Conservation (phyloP, 805 yeast genomes). For the Candida montana region DNA sequence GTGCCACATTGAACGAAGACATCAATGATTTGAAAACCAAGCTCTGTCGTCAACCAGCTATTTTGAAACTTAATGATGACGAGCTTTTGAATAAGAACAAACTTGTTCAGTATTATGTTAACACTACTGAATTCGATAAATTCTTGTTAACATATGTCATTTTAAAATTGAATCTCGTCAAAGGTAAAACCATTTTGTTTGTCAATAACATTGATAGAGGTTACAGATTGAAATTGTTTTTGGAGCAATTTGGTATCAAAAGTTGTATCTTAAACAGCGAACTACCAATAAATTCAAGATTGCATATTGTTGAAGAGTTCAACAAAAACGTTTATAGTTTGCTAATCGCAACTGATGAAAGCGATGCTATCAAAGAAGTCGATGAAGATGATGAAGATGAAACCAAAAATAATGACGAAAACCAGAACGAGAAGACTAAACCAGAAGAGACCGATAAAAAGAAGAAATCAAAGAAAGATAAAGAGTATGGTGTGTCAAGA, state of each 20-base stretch:
- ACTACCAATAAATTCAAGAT: constrained; percentile 84
- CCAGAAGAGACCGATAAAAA: constrained; percentile 15
- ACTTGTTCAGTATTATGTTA: constrained; percentile 80
- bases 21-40: constrained; percentile 66
- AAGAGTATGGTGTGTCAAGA: constrained; percentile 90
- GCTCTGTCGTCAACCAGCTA: constrained; percentile 80
- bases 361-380: constrained; percentile 50
- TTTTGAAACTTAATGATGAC: constrained; percentile 73
- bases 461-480: constrained; percentile 42
- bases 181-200: constrained; percentile 86
- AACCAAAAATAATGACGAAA: constrained; percentile 15
- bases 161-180: constrained; percentile 78
- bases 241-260: constrained; percentile 91
- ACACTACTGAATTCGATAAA: constrained; percentile 84
- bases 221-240: constrained; percentile 80
- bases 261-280: constrained; percentile 89
- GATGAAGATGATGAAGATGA: constrained; percentile 36
- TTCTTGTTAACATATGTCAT: constrained; percentile 87
- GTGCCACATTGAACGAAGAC: constrained; percentile 91
- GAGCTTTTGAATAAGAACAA: constrained; percentile 47
- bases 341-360: constrained; percentile 93
- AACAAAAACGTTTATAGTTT: constrained; percentile 83
- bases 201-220: constrained; percentile 96
- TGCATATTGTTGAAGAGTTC: constrained; percentile 93
- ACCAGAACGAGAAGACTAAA: constrained; percentile 2